phyloP scores from a whole-genome alignment of 225 moss, liverwort and hornwort genomes.

The Sphagnum tenellum region DNA sequence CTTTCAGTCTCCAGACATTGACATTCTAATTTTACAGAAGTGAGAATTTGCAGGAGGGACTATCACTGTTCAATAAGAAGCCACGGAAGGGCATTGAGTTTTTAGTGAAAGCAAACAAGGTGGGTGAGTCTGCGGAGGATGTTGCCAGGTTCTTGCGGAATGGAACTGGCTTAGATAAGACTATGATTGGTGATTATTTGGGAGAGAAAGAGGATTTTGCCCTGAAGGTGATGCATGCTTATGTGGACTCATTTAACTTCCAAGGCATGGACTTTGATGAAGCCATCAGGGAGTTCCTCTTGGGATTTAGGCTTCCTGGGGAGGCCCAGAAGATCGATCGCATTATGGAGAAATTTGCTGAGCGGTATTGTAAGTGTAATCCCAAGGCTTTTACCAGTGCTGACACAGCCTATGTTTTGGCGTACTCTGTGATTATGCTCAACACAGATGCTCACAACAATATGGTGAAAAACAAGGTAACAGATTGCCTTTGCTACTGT shows the following conservation, averaged over 20 bases:
- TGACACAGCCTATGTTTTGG: slow-evolving; percentile 96
- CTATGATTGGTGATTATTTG: slow-evolving; percentile 97
- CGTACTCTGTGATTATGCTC: slow-evolving; percentile 95
- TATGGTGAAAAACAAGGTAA: slow-evolving; percentile 92
- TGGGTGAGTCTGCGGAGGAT: slow-evolving; percentile 86
- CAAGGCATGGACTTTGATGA: slow-evolving; percentile 94
- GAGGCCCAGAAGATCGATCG: slow-evolving; percentile 99
- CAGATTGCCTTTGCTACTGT: no score
- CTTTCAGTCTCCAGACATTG: background rate
- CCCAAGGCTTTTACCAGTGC: slow-evolving; percentile 92
- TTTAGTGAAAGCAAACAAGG: slow-evolving; percentile 74
- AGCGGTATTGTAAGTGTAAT: slow-evolving; percentile 93
- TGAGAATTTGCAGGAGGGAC: slow-evolving; percentile 72
- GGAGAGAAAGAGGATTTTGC: slow-evolving; percentile 94
- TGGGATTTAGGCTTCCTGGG: slow-evolving; percentile 92
- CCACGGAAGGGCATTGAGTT: slow-evolving; percentile 97
- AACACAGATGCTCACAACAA: slow-evolving; percentile 98
- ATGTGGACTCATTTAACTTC: slow-evolving; percentile 89
- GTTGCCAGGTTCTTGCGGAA: slow-evolving; percentile 70
- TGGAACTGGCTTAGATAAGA: slow-evolving; percentile 90
- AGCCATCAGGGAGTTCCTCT: slow-evolving; percentile 77
- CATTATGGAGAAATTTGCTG: slow-evolving; percentile 99
- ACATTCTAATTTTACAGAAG: slow-evolving; percentile 1
- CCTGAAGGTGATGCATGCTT: slow-evolving; percentile 95
- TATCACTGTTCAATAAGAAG: slow-evolving; percentile 92